These are phyloP conservation scores for Psilocybe tampanensis DNA, from an alignment of 768 basidiomycete genomes.

Conservation along the genomic window DNA sequence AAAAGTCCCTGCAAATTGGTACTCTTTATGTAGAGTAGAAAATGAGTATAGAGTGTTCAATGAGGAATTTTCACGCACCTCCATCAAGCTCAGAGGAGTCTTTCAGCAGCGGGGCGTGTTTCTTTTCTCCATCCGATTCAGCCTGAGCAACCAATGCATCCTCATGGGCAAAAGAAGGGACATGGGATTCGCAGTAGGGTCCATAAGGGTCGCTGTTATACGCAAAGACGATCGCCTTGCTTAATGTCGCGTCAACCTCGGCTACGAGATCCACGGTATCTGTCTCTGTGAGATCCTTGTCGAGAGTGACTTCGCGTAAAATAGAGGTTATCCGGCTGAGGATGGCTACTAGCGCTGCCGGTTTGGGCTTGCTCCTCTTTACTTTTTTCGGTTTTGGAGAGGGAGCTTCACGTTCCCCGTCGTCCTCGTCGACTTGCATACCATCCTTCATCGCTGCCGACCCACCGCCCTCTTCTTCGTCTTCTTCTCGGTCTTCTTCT, in stretches of 20 bases:
- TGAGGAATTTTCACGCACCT: no score
- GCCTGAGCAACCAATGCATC: not conserved
- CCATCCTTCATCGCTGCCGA: not conserved
- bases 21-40: not conserved
- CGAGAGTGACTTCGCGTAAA: conserved; percentile 5
- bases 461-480: not conserved
- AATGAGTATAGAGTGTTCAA: no score
- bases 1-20: conserved; percentile 6
- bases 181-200: not conserved
- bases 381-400: not conserved
- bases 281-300: not conserved
- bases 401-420: not conserved
- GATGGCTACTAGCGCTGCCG: not conserved
- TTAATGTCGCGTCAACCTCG: conserved; percentile 2
- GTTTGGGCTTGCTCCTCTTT: not conserved
- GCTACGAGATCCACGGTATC: not conserved
- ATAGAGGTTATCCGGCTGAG: not conserved
- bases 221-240: conserved; percentile 4
- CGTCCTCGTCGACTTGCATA: not conserved
- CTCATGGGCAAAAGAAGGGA: conserved; percentile 7
- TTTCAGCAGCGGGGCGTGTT: not conserved
- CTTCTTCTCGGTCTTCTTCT: not conserved
- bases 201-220: not conserved
- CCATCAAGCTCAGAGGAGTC: not conserved
- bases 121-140: not conserved